phyloP scores from a whole-genome alignment of 2,329 filamentous ascomycete species.

The Colletotrichum musae region DNA sequence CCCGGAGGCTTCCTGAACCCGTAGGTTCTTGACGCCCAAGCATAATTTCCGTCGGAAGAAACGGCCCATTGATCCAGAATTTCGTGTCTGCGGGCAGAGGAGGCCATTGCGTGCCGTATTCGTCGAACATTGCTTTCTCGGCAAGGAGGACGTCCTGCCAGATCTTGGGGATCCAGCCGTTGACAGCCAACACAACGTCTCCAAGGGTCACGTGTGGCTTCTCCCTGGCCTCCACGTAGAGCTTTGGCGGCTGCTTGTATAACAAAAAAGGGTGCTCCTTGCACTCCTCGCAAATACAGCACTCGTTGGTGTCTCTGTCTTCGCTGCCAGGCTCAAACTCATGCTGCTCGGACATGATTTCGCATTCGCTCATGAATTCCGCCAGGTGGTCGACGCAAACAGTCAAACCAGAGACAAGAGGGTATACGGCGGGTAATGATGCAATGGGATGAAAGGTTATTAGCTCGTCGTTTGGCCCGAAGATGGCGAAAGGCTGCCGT shows the following conservation, averaged over 20 bases:
- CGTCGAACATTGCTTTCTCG: slow-evolving; percentile 21
- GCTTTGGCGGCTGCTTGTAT: slow-evolving; percentile 19
- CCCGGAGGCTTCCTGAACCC: too few species aligned
- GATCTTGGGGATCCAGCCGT: slow-evolving; percentile 24
- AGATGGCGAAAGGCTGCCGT: slow-evolving; percentile 22
- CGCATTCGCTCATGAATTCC: slow-evolving; percentile 25
- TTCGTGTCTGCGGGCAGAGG: slow-evolving; percentile 22
- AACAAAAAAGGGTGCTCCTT: slow-evolving; percentile 25
- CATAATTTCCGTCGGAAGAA: background rate
- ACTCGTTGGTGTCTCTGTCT: slow-evolving; percentile 21
- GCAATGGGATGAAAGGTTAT: slow-evolving; percentile 23
- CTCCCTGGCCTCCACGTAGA: slow-evolving; percentile 24
- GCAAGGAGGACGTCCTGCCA: slow-evolving; percentile 25
- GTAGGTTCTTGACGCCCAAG: too few species aligned
- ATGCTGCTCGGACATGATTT: slow-evolving; percentile 24
- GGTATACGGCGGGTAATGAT: slow-evolving; percentile 23
- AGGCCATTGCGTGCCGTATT: slow-evolving; percentile 23
- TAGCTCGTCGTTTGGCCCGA: slow-evolving; percentile 20
- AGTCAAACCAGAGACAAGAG: slow-evolving; percentile 26
- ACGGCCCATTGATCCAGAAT: slow-evolving; percentile 25
- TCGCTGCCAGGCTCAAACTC: slow-evolving; percentile 19
- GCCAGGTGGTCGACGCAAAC: slow-evolving; percentile 24
- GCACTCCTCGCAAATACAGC: slow-evolving; percentile 25
- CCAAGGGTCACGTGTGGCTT: slow-evolving; percentile 2
- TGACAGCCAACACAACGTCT: slow-evolving; percentile 17